These are phyloP conservation scores for Venturiaceae sp. DNA, from an alignment of 2,329 filamentous ascomycete genomes.

Conservation along the genomic window DNA sequence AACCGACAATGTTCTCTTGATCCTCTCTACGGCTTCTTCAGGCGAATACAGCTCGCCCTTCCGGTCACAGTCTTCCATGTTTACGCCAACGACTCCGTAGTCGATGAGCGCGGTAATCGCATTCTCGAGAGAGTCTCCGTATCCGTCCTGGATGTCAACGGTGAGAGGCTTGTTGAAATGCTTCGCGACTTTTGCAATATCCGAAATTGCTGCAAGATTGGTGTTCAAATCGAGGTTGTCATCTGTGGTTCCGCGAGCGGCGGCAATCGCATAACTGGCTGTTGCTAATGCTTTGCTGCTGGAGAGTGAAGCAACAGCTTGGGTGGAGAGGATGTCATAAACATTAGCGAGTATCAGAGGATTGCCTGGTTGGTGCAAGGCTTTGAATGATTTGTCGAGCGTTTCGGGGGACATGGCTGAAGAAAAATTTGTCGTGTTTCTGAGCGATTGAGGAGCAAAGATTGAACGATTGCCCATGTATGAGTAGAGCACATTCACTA, in stretches of 20 bases:
- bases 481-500: too few species aligned
- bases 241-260: constrained; percentile 21
- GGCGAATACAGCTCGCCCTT: constrained; percentile 27
- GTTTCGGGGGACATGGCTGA: too few species aligned
- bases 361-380: constrained; percentile 40
- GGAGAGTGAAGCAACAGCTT: constrained; percentile 34
- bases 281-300: constrained; percentile 29
- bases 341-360: constrained; percentile 48
- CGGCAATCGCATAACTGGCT: constrained; percentile 24
- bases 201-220: constrained; percentile 39
- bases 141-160: constrained; percentile 53
- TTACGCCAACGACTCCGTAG: constrained; percentile 46
- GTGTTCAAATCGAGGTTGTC: constrained; percentile 36
- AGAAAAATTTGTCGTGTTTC: too few species aligned
- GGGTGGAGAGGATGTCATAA: constrained; percentile 43
- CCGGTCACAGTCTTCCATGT: constrained; percentile 44
- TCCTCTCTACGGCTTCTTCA: constrained; percentile 38
- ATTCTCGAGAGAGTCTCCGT: constrained; percentile 36
- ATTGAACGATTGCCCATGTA: too few species aligned
- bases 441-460: too few species aligned
- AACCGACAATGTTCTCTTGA: constrained; percentile 32
- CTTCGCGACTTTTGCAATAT: constrained; percentile 34
- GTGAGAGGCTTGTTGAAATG: constrained; percentile 39
- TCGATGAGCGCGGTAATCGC: constrained; percentile 37
- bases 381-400: too few species aligned